These are phyloP conservation scores for Geotrichum macrosporum DNA, from an alignment of 1,139 yeast genomes.

Conservation along the genomic window DNA sequence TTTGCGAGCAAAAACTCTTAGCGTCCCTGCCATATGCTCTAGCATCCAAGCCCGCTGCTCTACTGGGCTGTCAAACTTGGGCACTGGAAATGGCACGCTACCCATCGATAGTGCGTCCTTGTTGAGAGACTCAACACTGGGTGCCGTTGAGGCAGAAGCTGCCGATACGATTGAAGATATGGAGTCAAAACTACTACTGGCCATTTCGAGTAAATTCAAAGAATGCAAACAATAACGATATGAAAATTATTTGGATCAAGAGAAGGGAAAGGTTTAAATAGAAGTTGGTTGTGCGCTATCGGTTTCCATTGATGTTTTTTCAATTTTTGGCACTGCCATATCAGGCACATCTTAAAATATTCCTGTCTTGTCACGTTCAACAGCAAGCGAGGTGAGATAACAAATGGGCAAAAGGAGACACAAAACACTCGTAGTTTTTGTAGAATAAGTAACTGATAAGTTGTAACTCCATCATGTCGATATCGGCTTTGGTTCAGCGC, in stretches of 20 bases:
- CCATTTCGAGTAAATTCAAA: not conserved
- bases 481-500: no score
- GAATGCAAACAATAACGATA: not conserved
- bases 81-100: slow-evolving; percentile 37
- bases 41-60: slow-evolving; percentile 58
- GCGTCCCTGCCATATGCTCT: slow-evolving; percentile 78
- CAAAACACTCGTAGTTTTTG: no score
- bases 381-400: slow-evolving; percentile 2
- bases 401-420: no score
- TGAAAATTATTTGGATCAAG: not conserved
- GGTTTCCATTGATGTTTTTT: not conserved
- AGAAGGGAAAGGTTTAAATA: not conserved
- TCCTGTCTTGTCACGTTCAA: not conserved
- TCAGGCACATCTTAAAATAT: not conserved
- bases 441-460: no score
- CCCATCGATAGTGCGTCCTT: slow-evolving; percentile 14
- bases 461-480: no score
- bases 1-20: slow-evolving; percentile 67
- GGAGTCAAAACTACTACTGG: not conserved
- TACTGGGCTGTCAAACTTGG: slow-evolving; percentile 48
- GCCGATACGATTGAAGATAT: not conserved
- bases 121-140: not conserved
- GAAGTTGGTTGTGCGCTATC: not conserved
- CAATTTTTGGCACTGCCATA: not conserved
- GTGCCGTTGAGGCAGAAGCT: slow-evolving; percentile 2